Conservation (phyloP, 352 stramenopile species). For the Phytophthora melonis region DNA sequence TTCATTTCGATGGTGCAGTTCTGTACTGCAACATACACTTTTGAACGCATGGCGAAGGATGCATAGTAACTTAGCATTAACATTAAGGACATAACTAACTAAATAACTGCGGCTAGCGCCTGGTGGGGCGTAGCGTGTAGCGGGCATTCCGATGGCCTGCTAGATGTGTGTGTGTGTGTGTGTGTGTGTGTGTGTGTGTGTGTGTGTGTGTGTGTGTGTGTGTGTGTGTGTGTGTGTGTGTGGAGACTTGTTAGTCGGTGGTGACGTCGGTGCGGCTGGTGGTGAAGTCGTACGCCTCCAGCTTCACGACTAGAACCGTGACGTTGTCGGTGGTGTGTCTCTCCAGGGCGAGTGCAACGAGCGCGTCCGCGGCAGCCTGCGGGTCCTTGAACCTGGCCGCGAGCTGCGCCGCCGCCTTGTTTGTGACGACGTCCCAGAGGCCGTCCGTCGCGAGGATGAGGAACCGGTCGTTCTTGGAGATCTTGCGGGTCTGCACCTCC, state of each 20-base stretch:
- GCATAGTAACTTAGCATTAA: conserved; percentile 27
- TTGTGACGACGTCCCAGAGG: conserved; percentile 88
- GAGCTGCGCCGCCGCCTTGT: conserved; percentile 65
- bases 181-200: background rate
- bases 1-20: too few species aligned
- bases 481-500: conserved; percentile 71
- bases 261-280: conserved; percentile 38
- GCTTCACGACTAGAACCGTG: conserved; percentile 78
- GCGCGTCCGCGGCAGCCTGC: conserved; percentile 65
- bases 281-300: conserved; percentile 60
- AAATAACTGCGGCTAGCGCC: conserved; percentile 37
- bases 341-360: conserved; percentile 67
- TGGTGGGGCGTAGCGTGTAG: conserved; percentile 11
- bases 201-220: background rate
- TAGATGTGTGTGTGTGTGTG: conserved; percentile 2
- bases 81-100: conserved; percentile 33
- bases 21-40: too few species aligned
- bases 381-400: conserved; percentile 58
- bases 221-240: background rate
- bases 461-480: conserved; percentile 71
- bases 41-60: background rate
- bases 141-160: conserved; percentile 15
- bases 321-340: conserved; percentile 79
- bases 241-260: conserved; percentile 17
- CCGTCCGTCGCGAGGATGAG: conserved; percentile 86